Evolutionary conservation across 2,329 filamentous ascomycete species (phyloP), one percentile per base, ranked within the genome.

Genomic region (Diaporthe sp.): DNA sequence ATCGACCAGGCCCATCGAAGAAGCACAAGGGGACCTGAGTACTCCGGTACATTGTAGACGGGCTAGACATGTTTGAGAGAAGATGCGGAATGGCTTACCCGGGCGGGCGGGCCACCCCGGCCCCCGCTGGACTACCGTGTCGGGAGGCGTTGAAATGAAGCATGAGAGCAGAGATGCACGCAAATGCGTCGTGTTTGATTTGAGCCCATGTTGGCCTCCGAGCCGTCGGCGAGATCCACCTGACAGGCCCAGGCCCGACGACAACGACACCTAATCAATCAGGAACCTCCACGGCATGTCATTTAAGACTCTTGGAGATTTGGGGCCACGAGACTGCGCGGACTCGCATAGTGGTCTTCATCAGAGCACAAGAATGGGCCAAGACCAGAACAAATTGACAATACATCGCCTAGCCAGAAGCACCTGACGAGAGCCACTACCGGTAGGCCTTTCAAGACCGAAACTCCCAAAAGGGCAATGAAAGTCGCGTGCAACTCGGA

Each of bases 141-240:
- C 51, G 70, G 70, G 56, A 42, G 53, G 70, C 50, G 37, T 63
- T 68, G 63, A 68, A 53, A 68, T 68, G 51, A 70, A 53, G 50
- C 44, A 71, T 63, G 56, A 71, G 70, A 44, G 19, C 19, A 63
- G 25, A 63, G 44, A 63, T 44, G 70, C 44, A 71, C 56, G 39
- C 39, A 71, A 35, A 63, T 63, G 47, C 56, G 70, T 63, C 56
- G 58, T 71, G 70, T 71, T 63, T 63, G 70, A 63, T 71, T 71
- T 71, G 70, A 55, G 17, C 56, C 35, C 56, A 63, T 19, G 56
- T 71, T 61, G 44, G 69, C 32, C 59, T 30, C 35, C 47, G 27
- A 61, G 47, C 51, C 55, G 56, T 32, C 68, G 56, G 69, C 44
- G 44, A 53, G 69, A 71, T 71, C 69, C 69, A 71, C 69, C 56